Base-by-base conservation (phyloP, 768 basidiomycete genomes). In the Lactarius sp. region DNA sequence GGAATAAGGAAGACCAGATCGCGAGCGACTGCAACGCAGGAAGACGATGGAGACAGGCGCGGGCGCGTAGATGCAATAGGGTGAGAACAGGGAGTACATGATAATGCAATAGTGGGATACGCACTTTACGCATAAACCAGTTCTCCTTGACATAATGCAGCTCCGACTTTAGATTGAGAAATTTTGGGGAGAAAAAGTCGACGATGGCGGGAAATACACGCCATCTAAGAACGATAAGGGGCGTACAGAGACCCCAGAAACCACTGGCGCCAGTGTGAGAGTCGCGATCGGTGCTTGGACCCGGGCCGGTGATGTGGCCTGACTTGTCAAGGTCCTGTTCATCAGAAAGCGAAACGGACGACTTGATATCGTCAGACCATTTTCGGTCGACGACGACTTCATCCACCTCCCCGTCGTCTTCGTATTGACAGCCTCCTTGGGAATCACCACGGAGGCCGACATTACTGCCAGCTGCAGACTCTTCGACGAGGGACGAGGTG, bases 331-430 rank as follows among this genome's bases (percentile, higher is more conserved):
- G 68, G 57, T 75, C 80, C 34, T 81, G 79, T 34, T 86, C 84
- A 16, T 86, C 84, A 16, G 83, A 82, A 59, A 80, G 81, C 52
- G 71, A 73, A 27, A 81, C 74, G 22, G 81, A 81, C 56, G 77
- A 84, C 71, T 80, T 82, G 65, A 81, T 77, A 64, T 83, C 83
- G 60, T 84, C 83, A 2, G 80, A 75, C 87, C 86, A 88, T 37
- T 79, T 75, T 52, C 88, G 80, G 72, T 92, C 89, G 16, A 92
- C 89, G 27, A 92, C 83, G 22, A 90, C 82, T 75, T 88, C 83
- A 72, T 92, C 82, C 8, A 90, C 83, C 57, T 78, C 75, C 36
- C 77, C 78, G 6, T 70, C 75, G 71, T 74, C 36, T 71, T 74
- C 46, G 75, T 66, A 62, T 58, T 72, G 72, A 56, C 74, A 69